Percentiles rank a stretch among this genome's conserved stretches.
Conservation (phyloP, 345 rosid species). For the Lepidium sativum region DNA sequence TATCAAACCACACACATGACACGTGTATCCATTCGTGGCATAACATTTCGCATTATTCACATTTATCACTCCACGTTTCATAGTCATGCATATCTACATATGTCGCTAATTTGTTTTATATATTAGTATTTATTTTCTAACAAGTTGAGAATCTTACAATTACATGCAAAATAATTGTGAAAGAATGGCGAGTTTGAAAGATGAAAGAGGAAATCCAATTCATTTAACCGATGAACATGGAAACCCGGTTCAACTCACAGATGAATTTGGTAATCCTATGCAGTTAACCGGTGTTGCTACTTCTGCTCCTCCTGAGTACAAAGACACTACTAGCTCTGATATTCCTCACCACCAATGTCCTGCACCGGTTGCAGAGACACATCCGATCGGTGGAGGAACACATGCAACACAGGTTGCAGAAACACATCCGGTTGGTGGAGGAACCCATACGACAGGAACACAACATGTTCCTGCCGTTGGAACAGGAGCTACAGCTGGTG, state of each 20-base stretch:
- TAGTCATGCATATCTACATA: constrained; percentile 14
- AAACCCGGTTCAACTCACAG: constrained; percentile 47
- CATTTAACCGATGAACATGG: constrained; percentile 44
- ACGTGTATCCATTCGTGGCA: constrained; percentile 12
- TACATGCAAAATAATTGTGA: no score
- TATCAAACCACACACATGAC: not conserved
- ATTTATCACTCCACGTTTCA: constrained; percentile 6
- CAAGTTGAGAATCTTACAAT: not conserved
- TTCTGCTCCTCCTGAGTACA: not conserved
- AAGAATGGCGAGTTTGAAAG: constrained; percentile 53
- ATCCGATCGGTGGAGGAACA: not conserved
- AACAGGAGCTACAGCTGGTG: not conserved
- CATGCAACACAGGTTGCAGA: not conserved
- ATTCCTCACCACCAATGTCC: not conserved
- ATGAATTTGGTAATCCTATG: constrained; percentile 55
- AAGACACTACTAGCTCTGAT: not conserved
- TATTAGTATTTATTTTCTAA: not conserved
- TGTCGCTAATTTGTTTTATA: not conserved
- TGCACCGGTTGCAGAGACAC: not conserved
- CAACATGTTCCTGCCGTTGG: not conserved
- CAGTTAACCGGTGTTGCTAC: constrained; percentile 50
- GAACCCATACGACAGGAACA: no score
- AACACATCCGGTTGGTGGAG: not conserved
- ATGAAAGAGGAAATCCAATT: constrained; percentile 49
- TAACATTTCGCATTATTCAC: not conserved